A percentile compares a stretch with the other conserved stretches of the same genome.
Conservation (phyloP, 2,329 filamentous ascomycete genomes). For the Fusarium xylarioides region DNA sequence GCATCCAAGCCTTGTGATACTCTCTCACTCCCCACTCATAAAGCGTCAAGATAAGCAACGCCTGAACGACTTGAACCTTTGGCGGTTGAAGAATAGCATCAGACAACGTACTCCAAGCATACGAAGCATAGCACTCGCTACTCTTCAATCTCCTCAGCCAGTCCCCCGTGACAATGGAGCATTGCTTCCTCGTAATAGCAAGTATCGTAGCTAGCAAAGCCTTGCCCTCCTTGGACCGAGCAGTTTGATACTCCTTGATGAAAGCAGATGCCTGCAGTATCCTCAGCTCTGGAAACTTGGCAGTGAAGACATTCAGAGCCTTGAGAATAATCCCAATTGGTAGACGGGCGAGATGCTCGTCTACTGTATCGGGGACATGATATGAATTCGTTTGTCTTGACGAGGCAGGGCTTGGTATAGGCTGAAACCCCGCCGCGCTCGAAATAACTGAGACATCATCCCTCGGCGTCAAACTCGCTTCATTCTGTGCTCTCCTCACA, state of each 20-base stretch:
- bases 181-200: slow-evolving; percentile 29
- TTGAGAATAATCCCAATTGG: slow-evolving; percentile 44
- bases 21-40: slow-evolving; percentile 55
- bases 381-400: neutral
- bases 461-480: neutral
- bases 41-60: slow-evolving; percentile 51
- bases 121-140: slow-evolving; percentile 20
- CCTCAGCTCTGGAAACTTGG: slow-evolving; percentile 48
- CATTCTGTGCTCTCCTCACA: neutral
- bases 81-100: slow-evolving; percentile 31
- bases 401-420: neutral
- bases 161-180: slow-evolving; percentile 6
- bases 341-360: slow-evolving; percentile 41
- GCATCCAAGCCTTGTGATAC: slow-evolving; percentile 56
- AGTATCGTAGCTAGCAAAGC: slow-evolving; percentile 32
- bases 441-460: neutral
- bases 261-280: slow-evolving; percentile 48
- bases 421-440: neutral
- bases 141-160: slow-evolving; percentile 16
- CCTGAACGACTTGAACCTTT: slow-evolving; percentile 48
- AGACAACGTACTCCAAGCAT: slow-evolving; percentile 18
- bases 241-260: slow-evolving; percentile 36
- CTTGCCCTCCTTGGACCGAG: slow-evolving; percentile 39
- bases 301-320: slow-evolving; percentile 47
- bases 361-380: slow-evolving; percentile 4